These are phyloP conservation scores for Chlamydomonas eustigma DNA, from an alignment of 139 green algal genomes.

Conservation along the genomic window DNA sequence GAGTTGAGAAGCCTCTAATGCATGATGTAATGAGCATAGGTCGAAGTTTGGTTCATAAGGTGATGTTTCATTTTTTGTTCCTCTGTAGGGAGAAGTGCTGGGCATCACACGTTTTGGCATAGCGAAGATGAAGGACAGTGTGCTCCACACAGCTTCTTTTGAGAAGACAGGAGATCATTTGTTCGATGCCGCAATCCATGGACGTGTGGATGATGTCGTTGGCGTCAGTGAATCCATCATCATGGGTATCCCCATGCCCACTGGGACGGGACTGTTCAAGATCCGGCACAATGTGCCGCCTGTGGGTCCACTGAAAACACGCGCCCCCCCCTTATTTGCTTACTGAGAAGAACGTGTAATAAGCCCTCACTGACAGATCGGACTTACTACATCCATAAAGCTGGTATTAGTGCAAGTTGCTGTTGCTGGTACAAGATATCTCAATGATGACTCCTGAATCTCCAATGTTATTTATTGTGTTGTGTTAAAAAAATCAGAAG, in stretches of 20 bases:
- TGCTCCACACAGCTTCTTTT: conserved; percentile 97
- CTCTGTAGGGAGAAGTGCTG: conserved; percentile 73
- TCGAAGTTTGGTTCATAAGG: not conserved
- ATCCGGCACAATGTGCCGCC: conserved; percentile 43
- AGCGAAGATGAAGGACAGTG: conserved; percentile 98
- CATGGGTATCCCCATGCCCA: conserved; percentile 97
- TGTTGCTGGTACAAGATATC: too few relatives aligned
- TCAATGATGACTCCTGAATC: too few relatives aligned
- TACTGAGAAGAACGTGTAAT: too few relatives aligned
- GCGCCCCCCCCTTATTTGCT: not conserved
- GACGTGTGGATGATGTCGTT: conserved; percentile 45
- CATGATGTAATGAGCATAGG: not conserved
- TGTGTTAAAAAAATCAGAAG: too few relatives aligned
- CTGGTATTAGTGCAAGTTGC: too few relatives aligned
- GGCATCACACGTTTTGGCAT: conserved; percentile 99
- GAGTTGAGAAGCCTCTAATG: too few relatives aligned
- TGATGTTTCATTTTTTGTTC: not conserved
- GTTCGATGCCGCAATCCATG: conserved; percentile 93
- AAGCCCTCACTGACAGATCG: too few relatives aligned
- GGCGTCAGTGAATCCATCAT: conserved; percentile 97
- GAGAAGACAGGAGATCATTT: conserved; percentile 99
- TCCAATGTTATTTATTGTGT: too few relatives aligned
- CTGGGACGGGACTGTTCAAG: conserved; percentile 90
- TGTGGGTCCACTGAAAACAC: not conserved
- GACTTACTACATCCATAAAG: too few relatives aligned